These are phyloP conservation scores for Pilaira anomala DNA, from an alignment of 192 early-diverging fungal genomes.

Conservation along the genomic window DNA sequence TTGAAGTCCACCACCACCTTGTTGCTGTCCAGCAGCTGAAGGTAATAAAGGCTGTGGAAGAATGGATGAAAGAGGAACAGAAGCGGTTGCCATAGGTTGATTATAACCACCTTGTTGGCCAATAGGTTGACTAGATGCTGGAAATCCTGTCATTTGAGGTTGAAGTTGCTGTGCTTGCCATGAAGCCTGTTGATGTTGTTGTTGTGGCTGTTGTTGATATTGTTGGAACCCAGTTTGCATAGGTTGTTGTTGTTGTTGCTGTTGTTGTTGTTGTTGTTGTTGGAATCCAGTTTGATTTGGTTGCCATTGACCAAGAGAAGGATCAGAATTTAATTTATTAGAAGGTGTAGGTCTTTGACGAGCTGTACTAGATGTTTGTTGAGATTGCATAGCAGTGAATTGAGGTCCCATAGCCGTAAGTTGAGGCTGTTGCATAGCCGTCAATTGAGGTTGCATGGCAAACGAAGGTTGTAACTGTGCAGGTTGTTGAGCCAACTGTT, in stretches of 20 bases:
- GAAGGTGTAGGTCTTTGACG: neutral
- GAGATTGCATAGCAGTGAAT: neutral
- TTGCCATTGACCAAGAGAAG: constrained; percentile 1
- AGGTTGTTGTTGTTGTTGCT: constrained; percentile 27
- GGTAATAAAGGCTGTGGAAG: constrained; percentile 23
- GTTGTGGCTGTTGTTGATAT: constrained; percentile 11
- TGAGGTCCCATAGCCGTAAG: constrained; percentile 1
- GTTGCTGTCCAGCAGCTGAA: constrained; percentile 29
- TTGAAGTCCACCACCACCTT: constrained; percentile 17
- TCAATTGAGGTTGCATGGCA: neutral
- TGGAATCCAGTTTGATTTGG: constrained; percentile 3
- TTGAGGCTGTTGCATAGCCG: neutral
- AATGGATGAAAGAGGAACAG: constrained; percentile 13
- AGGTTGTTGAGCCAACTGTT: neutral
- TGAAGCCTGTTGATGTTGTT: constrained; percentile 24
- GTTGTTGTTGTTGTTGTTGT: constrained; percentile 9
- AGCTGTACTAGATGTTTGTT: neutral
- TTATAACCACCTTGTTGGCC: neutral
- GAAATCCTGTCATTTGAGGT: constrained; percentile 29
- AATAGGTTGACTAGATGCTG: constrained; percentile 28
- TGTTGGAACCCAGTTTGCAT: neutral
- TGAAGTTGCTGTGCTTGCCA: constrained; percentile 29
- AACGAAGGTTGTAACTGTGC: neutral
- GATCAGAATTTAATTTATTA: neutral
- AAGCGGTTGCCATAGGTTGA: constrained; percentile 18